phyloP scores from a whole-genome alignment of 2,329 filamentous ascomycete species.

The Penicillium janthinellum region DNA sequence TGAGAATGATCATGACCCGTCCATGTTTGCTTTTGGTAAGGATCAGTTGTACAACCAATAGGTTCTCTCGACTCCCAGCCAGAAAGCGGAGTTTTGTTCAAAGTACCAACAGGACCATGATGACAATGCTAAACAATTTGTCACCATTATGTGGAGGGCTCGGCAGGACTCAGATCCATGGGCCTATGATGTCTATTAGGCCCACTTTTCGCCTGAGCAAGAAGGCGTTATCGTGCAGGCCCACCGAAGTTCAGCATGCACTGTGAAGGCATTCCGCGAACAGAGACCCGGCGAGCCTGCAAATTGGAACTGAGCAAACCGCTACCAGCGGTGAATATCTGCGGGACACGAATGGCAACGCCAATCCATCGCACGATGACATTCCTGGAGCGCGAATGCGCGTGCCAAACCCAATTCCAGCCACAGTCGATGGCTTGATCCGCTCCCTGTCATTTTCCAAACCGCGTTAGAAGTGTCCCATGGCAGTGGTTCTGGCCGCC shows the following conservation, averaged over 20 bases:
- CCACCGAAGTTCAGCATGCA: background rate
- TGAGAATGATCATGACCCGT: background rate
- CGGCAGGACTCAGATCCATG: background rate
- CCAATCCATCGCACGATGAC: background rate
- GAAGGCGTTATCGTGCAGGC: background rate
- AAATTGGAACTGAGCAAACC: background rate
- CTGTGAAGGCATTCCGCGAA: background rate
- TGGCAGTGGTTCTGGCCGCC: background rate
- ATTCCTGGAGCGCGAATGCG: background rate
- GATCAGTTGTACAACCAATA: background rate
- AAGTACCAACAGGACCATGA: background rate
- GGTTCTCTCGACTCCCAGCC: background rate
- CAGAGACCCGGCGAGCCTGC: background rate
- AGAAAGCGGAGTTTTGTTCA: background rate
- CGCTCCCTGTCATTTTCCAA: background rate
- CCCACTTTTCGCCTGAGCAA: background rate
- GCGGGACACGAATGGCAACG: background rate
- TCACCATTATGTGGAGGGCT: background rate
- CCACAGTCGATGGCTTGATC: conserved; percentile 1
- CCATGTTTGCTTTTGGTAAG: background rate
- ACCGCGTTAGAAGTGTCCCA: background rate
- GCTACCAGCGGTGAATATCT: background rate
- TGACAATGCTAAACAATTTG: background rate
- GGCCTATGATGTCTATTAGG: background rate
- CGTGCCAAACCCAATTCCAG: background rate